Evolutionary conservation across 2,329 filamentous ascomycete genomes (phyloP), one percentile per base, ranked within the genome.

Genomic region (Epichloe gansuensis): DNA sequence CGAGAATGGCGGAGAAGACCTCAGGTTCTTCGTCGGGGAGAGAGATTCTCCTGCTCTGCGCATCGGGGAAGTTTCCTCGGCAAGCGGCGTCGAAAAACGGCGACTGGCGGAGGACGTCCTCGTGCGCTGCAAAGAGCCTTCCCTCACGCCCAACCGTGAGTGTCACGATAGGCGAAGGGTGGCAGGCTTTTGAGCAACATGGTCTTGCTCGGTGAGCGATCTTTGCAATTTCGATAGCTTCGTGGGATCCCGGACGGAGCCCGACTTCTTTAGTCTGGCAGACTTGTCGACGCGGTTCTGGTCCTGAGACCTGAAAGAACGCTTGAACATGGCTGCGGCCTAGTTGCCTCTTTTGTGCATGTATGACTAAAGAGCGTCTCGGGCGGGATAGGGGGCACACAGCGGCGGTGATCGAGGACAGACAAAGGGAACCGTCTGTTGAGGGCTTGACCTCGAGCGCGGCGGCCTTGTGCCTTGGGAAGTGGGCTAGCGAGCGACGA

Each of bases 61-160:
- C 78, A 67, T 86, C 85, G 69, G 85, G 79, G 73, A 85, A 86
- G 67, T 85, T 81, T 66, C 80, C 81, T 63, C 81, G 82, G 64
- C 89, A 80, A 61, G 82, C 79, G 64, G 80, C 76, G 62, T 82
- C 78, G 70, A 96, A 94, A 71, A 87, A 94, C 60, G 89, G 85
- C 67, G 89, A 91, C 70, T 88, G 82, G 65, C 81, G 82, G 59
- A 96, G 82, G 64, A 95, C 85, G 72, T 95, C 88, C 77, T 96
- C 88, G 72, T 96, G 91, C 65, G 90, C 91, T 63, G 91, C 91
- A 77, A 96, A 96, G 69, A 95, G 78, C 64, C 91, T 86, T 67
- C 86, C 85, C 65, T 95, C 90, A 62, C 74, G 75, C 62, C 91
- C 91, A 65, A 96, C 83, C 60, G 86, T 83, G 62, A 96, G 76